A percentile compares a stretch with the other conserved stretches of the same genome.
These are phyloP conservation scores for Colletotrichum limetticola DNA, from an alignment of 2,329 filamentous ascomycete genomes.

Conservation along the genomic window DNA sequence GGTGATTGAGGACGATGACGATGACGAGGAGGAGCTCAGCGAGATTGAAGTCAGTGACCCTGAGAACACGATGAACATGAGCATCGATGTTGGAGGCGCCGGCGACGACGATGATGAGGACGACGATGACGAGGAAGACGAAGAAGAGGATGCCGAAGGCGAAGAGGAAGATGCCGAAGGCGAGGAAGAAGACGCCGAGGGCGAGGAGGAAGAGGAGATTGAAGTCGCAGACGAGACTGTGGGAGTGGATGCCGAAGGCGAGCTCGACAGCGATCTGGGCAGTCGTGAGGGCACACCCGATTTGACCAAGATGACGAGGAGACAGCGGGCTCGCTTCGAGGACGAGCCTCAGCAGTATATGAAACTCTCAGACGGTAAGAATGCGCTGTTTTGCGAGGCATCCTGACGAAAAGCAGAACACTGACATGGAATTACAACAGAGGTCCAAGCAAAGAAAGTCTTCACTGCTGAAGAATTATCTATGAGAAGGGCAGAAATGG, in stretches of 20 bases:
- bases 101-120: slow-evolving; percentile 38
- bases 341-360: slow-evolving; percentile 65
- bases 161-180: slow-evolving; percentile 56
- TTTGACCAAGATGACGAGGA: slow-evolving; percentile 69
- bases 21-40: slow-evolving; percentile 37
- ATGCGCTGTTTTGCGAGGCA: not conserved
- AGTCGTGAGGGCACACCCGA: slow-evolving; percentile 64
- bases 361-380: slow-evolving; percentile 70
- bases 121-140: slow-evolving; percentile 51
- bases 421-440: slow-evolving; percentile 46
- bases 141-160: slow-evolving; percentile 57
- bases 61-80: slow-evolving; percentile 41
- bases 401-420: slow-evolving; percentile 2
- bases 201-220: slow-evolving; percentile 51
- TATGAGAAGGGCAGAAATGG: slow-evolving; percentile 72
- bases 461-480: slow-evolving; percentile 72
- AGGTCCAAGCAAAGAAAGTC: slow-evolving; percentile 72
- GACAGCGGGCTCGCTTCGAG: slow-evolving; percentile 69
- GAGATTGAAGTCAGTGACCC: slow-evolving; percentile 41
- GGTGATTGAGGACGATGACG: slow-evolving; percentile 37
- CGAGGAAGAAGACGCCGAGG: slow-evolving; percentile 48
- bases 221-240: slow-evolving; percentile 41
- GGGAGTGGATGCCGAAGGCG: slow-evolving; percentile 50
- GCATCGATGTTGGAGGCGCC: slow-evolving; percentile 49
- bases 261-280: slow-evolving; percentile 56